A percentile compares a stretch with the other conserved stretches of the same genome.
phyloP scores from a whole-genome alignment of 805 yeast genomes.

The Kodamaea hsintzibuensis region DNA sequence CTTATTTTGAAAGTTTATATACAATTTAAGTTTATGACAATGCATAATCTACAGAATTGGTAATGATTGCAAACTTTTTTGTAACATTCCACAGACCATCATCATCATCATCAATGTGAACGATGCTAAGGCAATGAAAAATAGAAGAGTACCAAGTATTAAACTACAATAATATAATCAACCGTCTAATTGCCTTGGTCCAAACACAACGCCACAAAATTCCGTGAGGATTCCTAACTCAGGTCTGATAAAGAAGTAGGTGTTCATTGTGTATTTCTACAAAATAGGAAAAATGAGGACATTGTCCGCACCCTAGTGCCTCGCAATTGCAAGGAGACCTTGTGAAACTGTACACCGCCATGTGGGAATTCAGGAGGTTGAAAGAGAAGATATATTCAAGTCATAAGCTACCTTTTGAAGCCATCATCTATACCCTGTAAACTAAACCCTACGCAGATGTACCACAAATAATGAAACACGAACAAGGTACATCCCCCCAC shows the following conservation, averaged over 20 bases:
- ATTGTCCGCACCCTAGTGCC: not conserved
- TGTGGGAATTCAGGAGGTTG: no score
- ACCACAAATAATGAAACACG: no score
- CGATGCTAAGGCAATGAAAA: no score
- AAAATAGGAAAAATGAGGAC: not conserved
- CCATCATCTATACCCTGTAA: no score
- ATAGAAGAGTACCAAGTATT: no score
- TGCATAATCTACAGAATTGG: not conserved
- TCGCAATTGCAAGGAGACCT: not conserved
- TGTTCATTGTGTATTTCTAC: not conserved
- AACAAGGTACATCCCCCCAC: no score
- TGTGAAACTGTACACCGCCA: not conserved
- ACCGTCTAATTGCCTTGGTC: not conserved
- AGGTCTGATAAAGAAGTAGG: not conserved
- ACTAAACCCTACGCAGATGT: not conserved
- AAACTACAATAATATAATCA: not conserved
- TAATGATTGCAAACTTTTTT: no score
- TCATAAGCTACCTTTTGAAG: no score
- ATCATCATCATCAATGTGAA: not conserved
- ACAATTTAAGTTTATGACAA: not conserved
- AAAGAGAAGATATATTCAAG: no score
- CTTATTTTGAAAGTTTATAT: no score
- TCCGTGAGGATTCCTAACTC: not conserved
- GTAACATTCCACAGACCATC: not conserved
- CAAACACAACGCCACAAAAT: not conserved